phyloP scores from a whole-genome alignment of 495 filamentous ascomycete species.

The Hypoxylon perforatum region DNA sequence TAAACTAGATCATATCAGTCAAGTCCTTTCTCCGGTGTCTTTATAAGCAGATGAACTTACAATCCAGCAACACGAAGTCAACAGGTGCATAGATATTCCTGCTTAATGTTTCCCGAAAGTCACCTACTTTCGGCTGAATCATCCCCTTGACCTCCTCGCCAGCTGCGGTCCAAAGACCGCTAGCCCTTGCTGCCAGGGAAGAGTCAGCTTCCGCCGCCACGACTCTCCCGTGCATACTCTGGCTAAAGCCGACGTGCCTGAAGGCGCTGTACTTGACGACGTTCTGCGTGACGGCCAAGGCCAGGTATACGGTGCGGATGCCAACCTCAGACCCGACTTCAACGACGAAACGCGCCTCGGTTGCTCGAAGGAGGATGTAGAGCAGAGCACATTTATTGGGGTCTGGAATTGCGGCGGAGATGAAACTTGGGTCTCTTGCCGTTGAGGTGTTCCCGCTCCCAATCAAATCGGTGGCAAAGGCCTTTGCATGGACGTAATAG shows the following conservation, averaged over 20 bases:
- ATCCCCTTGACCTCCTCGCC: slow-evolving; percentile 54
- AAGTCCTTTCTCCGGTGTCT: slow-evolving; percentile 1
- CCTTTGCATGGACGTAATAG: slow-evolving; percentile 27
- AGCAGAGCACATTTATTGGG: slow-evolving; percentile 63
- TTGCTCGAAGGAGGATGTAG: slow-evolving; percentile 57
- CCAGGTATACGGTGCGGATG: slow-evolving; percentile 70
- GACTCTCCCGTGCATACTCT: no score
- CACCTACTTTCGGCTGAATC: slow-evolving; percentile 65
- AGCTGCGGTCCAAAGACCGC: slow-evolving; percentile 59
- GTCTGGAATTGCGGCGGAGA: slow-evolving; percentile 66
- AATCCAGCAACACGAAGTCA: slow-evolving; percentile 66
- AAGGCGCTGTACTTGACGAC: no score
- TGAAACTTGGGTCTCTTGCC: slow-evolving; percentile 13
- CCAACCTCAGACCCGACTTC: slow-evolving; percentile 70
- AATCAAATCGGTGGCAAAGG: slow-evolving; percentile 27
- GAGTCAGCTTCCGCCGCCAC: slow-evolving; percentile 67
- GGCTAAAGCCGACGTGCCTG: no score
- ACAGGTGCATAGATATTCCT: slow-evolving; percentile 53
- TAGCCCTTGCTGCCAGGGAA: slow-evolving; percentile 57
- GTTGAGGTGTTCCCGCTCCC: slow-evolving; percentile 15
- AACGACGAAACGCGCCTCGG: slow-evolving; percentile 60
- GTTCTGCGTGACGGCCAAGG: slow-evolving; percentile 62
- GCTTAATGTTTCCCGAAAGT: slow-evolving; percentile 64
- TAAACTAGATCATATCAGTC: slow-evolving; percentile 55
- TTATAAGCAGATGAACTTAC: slow-evolving; percentile 44